These are phyloP conservation scores for Verticillium nubilum DNA, from an alignment of 2,329 filamentous ascomycete genomes.

Conservation along the genomic window DNA sequence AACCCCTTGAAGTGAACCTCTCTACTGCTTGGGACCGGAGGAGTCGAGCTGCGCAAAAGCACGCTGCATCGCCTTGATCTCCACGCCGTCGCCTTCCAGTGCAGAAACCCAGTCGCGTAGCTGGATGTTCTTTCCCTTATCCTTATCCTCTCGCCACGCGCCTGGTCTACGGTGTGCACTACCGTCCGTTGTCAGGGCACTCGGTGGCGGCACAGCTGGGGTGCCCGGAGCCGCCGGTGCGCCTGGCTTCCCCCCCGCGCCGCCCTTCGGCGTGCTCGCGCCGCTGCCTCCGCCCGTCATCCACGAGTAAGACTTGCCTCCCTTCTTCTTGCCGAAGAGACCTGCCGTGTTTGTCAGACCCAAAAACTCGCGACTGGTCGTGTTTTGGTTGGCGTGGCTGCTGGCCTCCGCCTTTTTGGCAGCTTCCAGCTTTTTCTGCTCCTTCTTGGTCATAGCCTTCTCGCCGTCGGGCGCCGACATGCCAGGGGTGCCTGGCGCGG, in stretches of 20 bases:
- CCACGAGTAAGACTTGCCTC: conserved; percentile 67
- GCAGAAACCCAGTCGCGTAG: conserved; percentile 76
- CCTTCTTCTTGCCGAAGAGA: conserved; percentile 54
- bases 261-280: conserved; percentile 42
- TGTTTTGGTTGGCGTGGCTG: conserved; percentile 76
- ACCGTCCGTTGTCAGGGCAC: conserved; percentile 49
- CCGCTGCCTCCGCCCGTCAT: conserved; percentile 57
- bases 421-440: conserved; percentile 68
- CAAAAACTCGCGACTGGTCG: conserved; percentile 69
- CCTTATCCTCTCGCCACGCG: conserved; percentile 72
- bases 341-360: conserved; percentile 58
- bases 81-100: conserved; percentile 71
- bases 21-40: conserved; percentile 33
- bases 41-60: conserved; percentile 49
- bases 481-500: conserved; percentile 56
- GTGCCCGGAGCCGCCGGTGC: conserved; percentile 24
- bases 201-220: conserved; percentile 19
- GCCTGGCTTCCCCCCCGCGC: conserved; percentile 11
- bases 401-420: conserved; percentile 73
- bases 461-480: conserved; percentile 57
- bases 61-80: conserved; percentile 55
- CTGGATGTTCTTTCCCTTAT: conserved; percentile 74
- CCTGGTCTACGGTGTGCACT: conserved; percentile 56
- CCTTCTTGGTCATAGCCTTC: conserved; percentile 81
- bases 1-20: background rate